Percentiles rank a stretch among this genome's conserved stretches.
phyloP scores from a whole-genome alignment of 108 stramenopile species.

The Craspedostauros australis region DNA sequence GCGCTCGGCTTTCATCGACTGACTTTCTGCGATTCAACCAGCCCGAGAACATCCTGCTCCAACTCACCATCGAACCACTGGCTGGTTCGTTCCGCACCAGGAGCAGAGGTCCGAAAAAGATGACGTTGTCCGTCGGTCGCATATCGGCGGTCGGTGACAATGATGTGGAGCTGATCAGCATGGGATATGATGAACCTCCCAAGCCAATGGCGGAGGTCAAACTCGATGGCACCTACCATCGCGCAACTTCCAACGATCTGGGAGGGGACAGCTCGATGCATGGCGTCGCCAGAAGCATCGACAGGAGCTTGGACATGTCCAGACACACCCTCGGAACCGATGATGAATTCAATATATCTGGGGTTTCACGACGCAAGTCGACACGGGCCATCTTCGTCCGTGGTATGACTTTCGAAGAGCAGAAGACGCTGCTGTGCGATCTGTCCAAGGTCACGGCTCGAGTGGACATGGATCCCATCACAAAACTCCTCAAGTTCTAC shows the following conservation, averaged over 20 bases:
- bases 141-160: conserved; percentile 10
- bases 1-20: conserved; percentile 23
- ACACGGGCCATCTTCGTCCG: no score
- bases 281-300: background rate
- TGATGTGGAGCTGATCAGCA: conserved; percentile 6
- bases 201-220: conserved; percentile 15
- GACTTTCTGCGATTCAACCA: conserved; percentile 40
- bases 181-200: conserved; percentile 6
- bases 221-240: conserved; percentile 10
- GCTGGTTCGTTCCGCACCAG: conserved; percentile 5
- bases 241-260: no score
- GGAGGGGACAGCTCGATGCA: no score
- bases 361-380: no score
- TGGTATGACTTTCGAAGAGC: no score
- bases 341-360: no score
- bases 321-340: no score
- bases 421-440: conserved; percentile 14
- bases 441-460: conserved; percentile 7
- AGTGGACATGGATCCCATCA: conserved; percentile 6
- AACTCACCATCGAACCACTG: conserved; percentile 16
- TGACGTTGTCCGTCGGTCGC: conserved; percentile 9
- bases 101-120: conserved; percentile 16
- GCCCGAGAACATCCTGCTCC: conserved; percentile 27
- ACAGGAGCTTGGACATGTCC: no score
- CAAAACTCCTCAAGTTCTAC: conserved; percentile 16